Base-by-base conservation (phyloP, 148 eudicot species). In the Vaccinium corymbosum region DNA sequence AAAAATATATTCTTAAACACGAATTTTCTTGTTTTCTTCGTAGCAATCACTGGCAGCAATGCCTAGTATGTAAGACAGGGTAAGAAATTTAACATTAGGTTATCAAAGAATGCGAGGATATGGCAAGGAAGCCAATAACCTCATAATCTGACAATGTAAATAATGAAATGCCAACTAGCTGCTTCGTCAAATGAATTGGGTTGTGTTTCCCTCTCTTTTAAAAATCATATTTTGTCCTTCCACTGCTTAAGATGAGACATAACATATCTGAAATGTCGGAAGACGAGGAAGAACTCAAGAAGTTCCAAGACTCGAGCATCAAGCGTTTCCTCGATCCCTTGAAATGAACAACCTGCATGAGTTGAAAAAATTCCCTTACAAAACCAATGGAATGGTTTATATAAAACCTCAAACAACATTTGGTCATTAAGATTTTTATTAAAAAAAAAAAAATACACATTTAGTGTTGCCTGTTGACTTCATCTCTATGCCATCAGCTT, bases 251-350 rank as follows among this genome's bases (percentile, higher is more conserved):
- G 59, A 93, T 85, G 46, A 94, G 95, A 90, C 98, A 96, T 78
- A 95, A 77, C 95, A 91, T 96, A 84, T 95, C 97, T 42, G 93
- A 88, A 77, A 93, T 80, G 86, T 90, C 86, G 51, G 89, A 81
- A 70, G 95, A 83, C 27, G 86, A 78, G 35, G 93, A 59, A 17
- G 22, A 85, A 72, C 73, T 88, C 84, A 88, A 92, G 82, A 87
- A 96, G 85, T 94, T 93, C 98, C 98, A 93, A 76, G 98, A 88
- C 91, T 94, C 98, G 6, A 96, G 94, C 98, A 93, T 93, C 64
- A 96, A 92, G 76, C 98, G 92, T 82, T 94, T 95, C 88, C 99
- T 90, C 32, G 94, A 94, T 66, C 99, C 98, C 91, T 96, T 94
- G 87, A 94, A 96, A 83, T 96, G 98, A 86, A 96, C 92, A 4